Base-by-base conservation (phyloP, 495 filamentous ascomycete genomes). In the Monascus purpureus region DNA sequence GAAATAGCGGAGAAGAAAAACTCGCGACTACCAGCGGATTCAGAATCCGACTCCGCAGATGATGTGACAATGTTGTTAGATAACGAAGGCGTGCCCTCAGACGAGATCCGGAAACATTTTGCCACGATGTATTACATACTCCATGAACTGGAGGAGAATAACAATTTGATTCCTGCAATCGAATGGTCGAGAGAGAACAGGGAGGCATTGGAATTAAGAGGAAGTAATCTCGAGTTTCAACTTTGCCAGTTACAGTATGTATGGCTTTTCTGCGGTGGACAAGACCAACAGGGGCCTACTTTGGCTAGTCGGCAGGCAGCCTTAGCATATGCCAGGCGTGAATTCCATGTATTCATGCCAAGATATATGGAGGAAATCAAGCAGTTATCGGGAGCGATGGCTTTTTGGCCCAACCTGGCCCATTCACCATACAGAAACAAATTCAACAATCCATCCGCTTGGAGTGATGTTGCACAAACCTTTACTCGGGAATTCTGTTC, bases 401-500 rank as follows among this genome's bases (percentile, higher is more conserved):
- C 78, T 1, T 97, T 71, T 52, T 65, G 63, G n/a, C 58, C 70
- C 6, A 86, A 80, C 47, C 60, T 87, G 2, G 37, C 47, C 5
- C 53, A 55, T 2, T 85, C 77, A 2, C 92, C 92, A 0, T 97
- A 96, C 56, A 47, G 52, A n/a, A 29, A 50, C 13, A 63, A 80
- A 25, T 96, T 95, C 58, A 63, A 80, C 48, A 82, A 76, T 17
- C 57, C 69, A 4, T 61, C 63, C 14, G 73, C 77, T 3, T 97
- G 86, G 72, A 68, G 75, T 6, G 82, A 92, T 28, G 78, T 93
- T 3, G 72, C 81, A 2, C 55, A 71, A 22, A 79, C 79, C 1
- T 99, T 96, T 52, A 95, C 85, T 0, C 73, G 79, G 27, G 88
- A 95, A 49, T 99, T 94, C 58, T 96, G 90, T 59, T 80, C 77